Percentiles rank a stretch among this genome's conserved stretches.
Evolutionary conservation across 2,329 filamentous ascomycete genomes (phyloP).

Genomic region (Aspergillus sp.): DNA sequence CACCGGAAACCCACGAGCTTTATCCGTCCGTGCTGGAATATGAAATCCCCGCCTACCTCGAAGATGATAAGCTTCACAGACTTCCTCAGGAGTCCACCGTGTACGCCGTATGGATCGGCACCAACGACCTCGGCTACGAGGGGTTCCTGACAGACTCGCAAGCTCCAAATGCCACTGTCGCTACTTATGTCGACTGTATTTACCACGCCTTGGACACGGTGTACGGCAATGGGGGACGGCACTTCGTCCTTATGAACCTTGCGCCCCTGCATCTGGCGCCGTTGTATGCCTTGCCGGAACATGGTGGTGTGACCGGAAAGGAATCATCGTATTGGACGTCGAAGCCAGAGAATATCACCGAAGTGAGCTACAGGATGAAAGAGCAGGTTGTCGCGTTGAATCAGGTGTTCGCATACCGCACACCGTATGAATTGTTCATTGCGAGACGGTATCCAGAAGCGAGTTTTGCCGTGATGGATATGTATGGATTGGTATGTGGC

Average conservation of each 20-base stretch:
- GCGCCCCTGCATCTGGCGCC: conserved; percentile 61
- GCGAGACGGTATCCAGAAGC: conserved; percentile 45
- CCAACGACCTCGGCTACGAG: conserved; percentile 63
- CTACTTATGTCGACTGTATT: conserved; percentile 60
- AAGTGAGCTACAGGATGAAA: conserved; percentile 44
- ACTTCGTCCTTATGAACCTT: conserved; percentile 64
- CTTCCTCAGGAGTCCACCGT: conserved; percentile 53
- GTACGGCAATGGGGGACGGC: conserved; percentile 58
- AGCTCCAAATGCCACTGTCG: conserved; percentile 50
- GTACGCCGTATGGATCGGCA: conserved; percentile 72
- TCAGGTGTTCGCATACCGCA: conserved; percentile 44
- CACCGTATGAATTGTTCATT: conserved; percentile 40
- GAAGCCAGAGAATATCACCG: conserved; percentile 44
- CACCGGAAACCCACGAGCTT: conserved; percentile 42
- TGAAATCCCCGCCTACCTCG: conserved; percentile 42
- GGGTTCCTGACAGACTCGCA: conserved; percentile 61
- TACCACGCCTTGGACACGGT: conserved; percentile 55
- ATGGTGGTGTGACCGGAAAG: conserved; percentile 37
- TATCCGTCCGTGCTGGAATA: conserved; percentile 59
- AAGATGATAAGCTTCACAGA: conserved; percentile 30
- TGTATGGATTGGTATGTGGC: conserved; percentile 48
- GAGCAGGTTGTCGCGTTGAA: conserved; percentile 46
- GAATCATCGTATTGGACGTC: conserved; percentile 38
- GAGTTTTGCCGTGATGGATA: conserved; percentile 58
- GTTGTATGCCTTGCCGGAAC: conserved; percentile 50